Conservation (phyloP, 768 basidiomycete genomes). For the Cytidiella melzeri region DNA sequence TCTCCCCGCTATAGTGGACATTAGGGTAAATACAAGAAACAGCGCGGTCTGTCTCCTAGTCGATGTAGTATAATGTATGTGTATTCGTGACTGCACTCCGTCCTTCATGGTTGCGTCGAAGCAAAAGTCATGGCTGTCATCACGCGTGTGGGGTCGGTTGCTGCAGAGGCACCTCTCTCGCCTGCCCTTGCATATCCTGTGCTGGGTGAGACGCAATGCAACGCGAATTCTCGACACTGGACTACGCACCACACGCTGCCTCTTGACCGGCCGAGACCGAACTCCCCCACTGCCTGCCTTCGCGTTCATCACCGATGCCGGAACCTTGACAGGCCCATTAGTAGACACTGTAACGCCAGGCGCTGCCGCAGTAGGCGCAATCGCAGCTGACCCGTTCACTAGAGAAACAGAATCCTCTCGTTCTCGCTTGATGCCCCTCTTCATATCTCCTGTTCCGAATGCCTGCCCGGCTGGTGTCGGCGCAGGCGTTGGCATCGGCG, state of each 20-base stretch:
- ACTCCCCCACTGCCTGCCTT: slow-evolving; percentile 53
- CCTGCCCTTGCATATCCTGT: slow-evolving; percentile 62
- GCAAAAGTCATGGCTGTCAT: background rate
- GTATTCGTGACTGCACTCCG: too few relatives aligned
- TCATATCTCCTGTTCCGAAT: background rate
- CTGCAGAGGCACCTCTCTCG: slow-evolving; percentile 56
- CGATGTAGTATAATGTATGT: too few relatives aligned
- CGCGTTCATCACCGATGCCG: slow-evolving; percentile 32
- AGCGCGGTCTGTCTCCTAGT: too few relatives aligned
- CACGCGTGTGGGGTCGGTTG: slow-evolving; percentile 56
- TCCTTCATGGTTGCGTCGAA: too few relatives aligned
- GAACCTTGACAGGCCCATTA: slow-evolving; percentile 16
- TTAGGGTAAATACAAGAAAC: too few relatives aligned
- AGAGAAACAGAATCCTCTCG: slow-evolving; percentile 13
- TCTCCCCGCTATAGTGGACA: too few relatives aligned
- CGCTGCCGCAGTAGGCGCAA: slow-evolving; percentile 4
- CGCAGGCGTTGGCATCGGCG: slow-evolving; percentile 8
- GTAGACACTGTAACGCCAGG: slow-evolving; percentile 17
- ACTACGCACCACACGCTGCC: slow-evolving; percentile 61
- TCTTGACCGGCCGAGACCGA: slow-evolving; percentile 68
- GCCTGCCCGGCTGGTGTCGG: slow-evolving; percentile 7
- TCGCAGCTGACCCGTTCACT: background rate
- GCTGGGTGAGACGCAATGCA: background rate
- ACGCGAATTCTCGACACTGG: background rate
- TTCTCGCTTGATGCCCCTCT: slow-evolving; percentile 21